A percentile compares a stretch with the other conserved stretches of the same genome.
phyloP scores from a whole-genome alignment of 148 eudicot genomes.

The Nepenthes mirabilis region DNA sequence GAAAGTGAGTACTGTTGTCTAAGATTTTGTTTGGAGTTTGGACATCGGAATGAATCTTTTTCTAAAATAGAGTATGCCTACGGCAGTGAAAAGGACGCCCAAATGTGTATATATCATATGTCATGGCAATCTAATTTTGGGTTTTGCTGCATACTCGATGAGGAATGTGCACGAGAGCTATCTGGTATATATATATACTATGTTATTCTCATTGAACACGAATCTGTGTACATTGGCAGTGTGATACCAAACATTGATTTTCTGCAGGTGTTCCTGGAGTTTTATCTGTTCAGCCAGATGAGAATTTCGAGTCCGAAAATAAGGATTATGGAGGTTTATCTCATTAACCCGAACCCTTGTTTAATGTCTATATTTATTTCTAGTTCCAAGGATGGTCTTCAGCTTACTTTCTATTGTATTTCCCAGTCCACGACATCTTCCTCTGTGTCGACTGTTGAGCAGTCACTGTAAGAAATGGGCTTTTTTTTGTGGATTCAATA shows the following conservation, averaged over 20 bases:
- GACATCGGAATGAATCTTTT: neutral
- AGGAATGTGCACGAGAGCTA: slow-evolving; percentile 51
- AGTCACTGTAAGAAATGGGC: too few relatives aligned
- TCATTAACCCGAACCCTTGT: neutral
- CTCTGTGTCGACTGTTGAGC: too few relatives aligned
- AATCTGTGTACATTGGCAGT: neutral
- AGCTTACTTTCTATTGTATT: too few relatives aligned
- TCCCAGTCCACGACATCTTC: too few relatives aligned
- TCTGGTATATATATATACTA: slow-evolving; percentile 33
- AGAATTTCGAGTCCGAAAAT: slow-evolving; percentile 38
- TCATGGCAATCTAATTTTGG: slow-evolving; percentile 62
- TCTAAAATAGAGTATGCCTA: slow-evolving; percentile 2
- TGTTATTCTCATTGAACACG: neutral
- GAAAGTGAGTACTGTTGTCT: slow-evolving; percentile 44
- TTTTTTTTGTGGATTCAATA: too few relatives aligned
- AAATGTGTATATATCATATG: slow-evolving; percentile 74
- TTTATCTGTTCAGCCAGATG: slow-evolving; percentile 48
- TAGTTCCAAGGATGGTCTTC: too few relatives aligned
- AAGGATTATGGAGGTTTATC: slow-evolving; percentile 71
- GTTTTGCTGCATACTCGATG: slow-evolving; percentile 77
- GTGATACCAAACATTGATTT: slow-evolving; percentile 1
- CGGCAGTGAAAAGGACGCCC: slow-evolving; percentile 70
- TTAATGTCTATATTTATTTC: too few relatives aligned
- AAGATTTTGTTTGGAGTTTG: slow-evolving; percentile 6
- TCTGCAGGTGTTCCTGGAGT: slow-evolving; percentile 72